A percentile compares a stretch with the other conserved stretches of the same genome.
phyloP scores from a whole-genome alignment of 768 basidiomycete genomes.

The Asterophora lycoperdoides region DNA sequence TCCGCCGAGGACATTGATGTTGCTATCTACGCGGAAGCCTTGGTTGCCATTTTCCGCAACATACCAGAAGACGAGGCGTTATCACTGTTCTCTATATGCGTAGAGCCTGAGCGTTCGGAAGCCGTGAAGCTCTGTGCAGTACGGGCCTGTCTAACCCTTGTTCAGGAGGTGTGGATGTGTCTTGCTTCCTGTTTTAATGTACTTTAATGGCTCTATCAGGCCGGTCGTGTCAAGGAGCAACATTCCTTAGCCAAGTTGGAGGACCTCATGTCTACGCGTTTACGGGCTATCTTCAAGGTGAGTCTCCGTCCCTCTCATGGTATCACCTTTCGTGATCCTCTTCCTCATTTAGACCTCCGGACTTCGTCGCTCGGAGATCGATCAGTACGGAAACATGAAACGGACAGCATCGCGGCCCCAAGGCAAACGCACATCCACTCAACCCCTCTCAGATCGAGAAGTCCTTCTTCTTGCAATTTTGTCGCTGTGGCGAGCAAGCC shows the following conservation, averaged over 20 bases:
- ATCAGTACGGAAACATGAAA: slow-evolving; percentile 50
- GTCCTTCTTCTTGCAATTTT: slow-evolving; percentile 66
- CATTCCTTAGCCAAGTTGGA: slow-evolving; percentile 47
- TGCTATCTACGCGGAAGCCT: slow-evolving; percentile 68
- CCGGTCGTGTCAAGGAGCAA: slow-evolving; percentile 53
- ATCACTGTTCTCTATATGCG: slow-evolving; percentile 56
- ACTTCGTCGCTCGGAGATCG: slow-evolving; percentile 56
- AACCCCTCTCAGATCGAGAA: slow-evolving; percentile 65
- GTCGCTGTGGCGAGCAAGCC: slow-evolving; percentile 59
- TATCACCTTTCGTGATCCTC: background rate
- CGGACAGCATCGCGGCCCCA: slow-evolving; percentile 55
- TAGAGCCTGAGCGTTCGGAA: slow-evolving; percentile 76
- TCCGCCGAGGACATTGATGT: slow-evolving; percentile 67
- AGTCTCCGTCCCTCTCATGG: slow-evolving; percentile 6
- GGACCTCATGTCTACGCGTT: slow-evolving; percentile 39
- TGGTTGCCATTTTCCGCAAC: slow-evolving; percentile 71
- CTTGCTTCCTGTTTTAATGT: background rate
- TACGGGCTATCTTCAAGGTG: slow-evolving; percentile 58
- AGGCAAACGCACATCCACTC: slow-evolving; percentile 47
- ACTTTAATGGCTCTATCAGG: slow-evolving; percentile 24
- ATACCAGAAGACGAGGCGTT: slow-evolving; percentile 58
- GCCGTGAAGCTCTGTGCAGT: slow-evolving; percentile 77
- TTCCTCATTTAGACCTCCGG: slow-evolving; percentile 38
- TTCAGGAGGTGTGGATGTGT: slow-evolving; percentile 50
- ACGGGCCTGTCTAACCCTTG: slow-evolving; percentile 65